Evolutionary conservation across 768 basidiomycete species (phyloP).

Genomic region (Naganishia friedmannii): DNA sequence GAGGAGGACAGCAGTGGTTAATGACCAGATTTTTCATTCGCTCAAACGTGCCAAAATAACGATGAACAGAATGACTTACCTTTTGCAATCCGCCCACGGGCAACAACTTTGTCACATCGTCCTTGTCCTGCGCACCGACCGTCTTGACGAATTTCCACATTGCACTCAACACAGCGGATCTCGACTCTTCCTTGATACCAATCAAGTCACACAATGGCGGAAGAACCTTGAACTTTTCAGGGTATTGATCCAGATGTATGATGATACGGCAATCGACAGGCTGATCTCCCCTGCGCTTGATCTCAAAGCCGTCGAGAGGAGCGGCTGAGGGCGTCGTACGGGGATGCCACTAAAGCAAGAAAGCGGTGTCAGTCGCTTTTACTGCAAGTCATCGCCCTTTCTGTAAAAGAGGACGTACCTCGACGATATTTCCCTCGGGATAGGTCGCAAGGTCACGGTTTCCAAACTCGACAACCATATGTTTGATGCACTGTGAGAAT

Average conservation of each 20-base stretch:
- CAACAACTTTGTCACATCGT: constrained; percentile 46
- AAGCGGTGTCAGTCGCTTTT: constrained; percentile 17
- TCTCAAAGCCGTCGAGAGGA: constrained; percentile 75
- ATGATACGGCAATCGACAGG: constrained; percentile 75
- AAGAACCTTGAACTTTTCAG: constrained; percentile 77
- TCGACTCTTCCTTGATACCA: constrained; percentile 78
- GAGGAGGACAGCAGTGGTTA: neutral
- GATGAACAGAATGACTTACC: constrained; percentile 28
- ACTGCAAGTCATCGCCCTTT: neutral
- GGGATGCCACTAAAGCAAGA: constrained; percentile 49
- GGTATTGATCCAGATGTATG: constrained; percentile 79
- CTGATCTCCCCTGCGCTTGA: constrained; percentile 74
- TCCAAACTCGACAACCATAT: constrained; percentile 81
- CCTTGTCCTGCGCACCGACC: constrained; percentile 63
- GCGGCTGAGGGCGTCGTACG: constrained; percentile 53
- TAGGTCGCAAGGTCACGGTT: constrained; percentile 70
- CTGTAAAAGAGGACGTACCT: constrained; percentile 58
- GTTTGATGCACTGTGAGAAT: constrained; percentile 80
- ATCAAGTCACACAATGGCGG: constrained; percentile 66
- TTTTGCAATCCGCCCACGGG: constrained; percentile 48
- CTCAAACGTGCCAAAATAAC: neutral
- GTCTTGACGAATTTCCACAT: constrained; percentile 95
- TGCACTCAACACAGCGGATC: constrained; percentile 72
- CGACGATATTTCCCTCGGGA: constrained; percentile 81
- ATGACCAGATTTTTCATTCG: neutral